Percentiles rank a stretch among this genome's conserved stretches.
phyloP scores from a whole-genome alignment of 1,284 basidiomycete species.

The Pseudozyma thailandica region DNA sequence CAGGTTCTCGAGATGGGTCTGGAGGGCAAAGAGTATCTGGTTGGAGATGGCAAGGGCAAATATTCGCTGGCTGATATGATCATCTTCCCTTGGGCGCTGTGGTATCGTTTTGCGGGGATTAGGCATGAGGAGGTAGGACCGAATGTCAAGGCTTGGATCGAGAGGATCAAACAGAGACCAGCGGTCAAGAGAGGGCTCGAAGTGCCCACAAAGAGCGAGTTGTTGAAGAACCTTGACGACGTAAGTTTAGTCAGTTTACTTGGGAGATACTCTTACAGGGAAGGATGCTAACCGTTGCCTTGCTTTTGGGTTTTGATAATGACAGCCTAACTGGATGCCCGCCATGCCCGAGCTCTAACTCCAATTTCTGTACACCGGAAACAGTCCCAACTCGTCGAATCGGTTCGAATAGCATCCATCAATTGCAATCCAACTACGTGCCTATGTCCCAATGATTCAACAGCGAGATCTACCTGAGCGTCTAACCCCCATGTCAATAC shows the following conservation, averaged over 20 bases:
- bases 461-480: too few species aligned
- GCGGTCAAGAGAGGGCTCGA: conserved; percentile 36
- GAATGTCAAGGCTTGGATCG: conserved; percentile 45
- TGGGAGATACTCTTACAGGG: background rate
- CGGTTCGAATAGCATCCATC: too few species aligned
- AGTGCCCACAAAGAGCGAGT: conserved; percentile 24
- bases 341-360: conserved; percentile 36
- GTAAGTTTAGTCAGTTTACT: conserved; percentile 13
- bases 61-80: conserved; percentile 57
- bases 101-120: conserved; percentile 37
- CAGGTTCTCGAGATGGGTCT: conserved; percentile 49
- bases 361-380: background rate
- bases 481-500: too few species aligned
- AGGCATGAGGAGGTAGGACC: conserved; percentile 34
- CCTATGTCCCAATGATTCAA: too few species aligned
- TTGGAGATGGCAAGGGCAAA: conserved; percentile 55
- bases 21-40: conserved; percentile 53
- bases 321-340: conserved; percentile 49
- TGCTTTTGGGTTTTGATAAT: background rate
- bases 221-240: conserved; percentile 41
- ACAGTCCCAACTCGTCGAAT: too few species aligned
- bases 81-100: conserved; percentile 48
- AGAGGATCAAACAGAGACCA: conserved; percentile 33
- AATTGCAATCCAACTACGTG: too few species aligned
- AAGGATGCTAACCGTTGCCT: background rate